These are phyloP conservation scores for Penicillium sclerotigenum DNA, from an alignment of 2,329 filamentous ascomycete species.

Conservation along the genomic window DNA sequence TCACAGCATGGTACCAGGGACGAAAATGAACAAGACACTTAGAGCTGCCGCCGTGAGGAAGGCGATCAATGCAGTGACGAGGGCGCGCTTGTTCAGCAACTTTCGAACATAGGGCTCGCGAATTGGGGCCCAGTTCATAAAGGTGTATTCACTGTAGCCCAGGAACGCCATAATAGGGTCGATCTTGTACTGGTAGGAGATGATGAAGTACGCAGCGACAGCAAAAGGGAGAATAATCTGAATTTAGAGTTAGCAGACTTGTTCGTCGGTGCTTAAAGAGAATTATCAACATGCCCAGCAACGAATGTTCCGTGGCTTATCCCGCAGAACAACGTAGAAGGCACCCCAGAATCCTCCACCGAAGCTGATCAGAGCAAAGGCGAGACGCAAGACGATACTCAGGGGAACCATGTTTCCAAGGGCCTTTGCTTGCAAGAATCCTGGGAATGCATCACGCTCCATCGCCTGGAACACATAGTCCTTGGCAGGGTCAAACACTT, in stretches of 20 bases:
- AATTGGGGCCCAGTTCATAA: slow-evolving; percentile 84
- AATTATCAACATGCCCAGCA: slow-evolving; percentile 68
- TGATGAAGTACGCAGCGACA: slow-evolving; percentile 80
- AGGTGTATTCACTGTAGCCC: slow-evolving; percentile 95
- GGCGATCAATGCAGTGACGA: slow-evolving; percentile 76
- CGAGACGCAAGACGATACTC: slow-evolving; percentile 79
- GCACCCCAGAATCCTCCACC: slow-evolving; percentile 93
- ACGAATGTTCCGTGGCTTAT: slow-evolving; percentile 69
- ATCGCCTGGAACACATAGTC: slow-evolving; percentile 99
- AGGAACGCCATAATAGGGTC: slow-evolving; percentile 85
- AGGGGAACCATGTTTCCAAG: slow-evolving; percentile 92
- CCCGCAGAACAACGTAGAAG: slow-evolving; percentile 88
- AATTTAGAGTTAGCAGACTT: slow-evolving; percentile 17
- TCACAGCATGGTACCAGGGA: slow-evolving; percentile 67
- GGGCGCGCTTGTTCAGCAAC: slow-evolving; percentile 76
- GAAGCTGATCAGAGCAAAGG: slow-evolving; percentile 78
- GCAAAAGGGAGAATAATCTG: slow-evolving; percentile 85
- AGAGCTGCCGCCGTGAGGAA: slow-evolving; percentile 74
- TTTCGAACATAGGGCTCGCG: slow-evolving; percentile 87
- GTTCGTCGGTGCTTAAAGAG: slow-evolving; percentile 6
- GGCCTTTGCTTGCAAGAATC: slow-evolving; percentile 91
- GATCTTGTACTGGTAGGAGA: slow-evolving; percentile 92
- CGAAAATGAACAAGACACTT: slow-evolving; percentile 87
- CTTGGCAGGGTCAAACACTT: slow-evolving; percentile 95
- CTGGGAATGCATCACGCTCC: slow-evolving; percentile 98